Conservation (phyloP, 78 protist species). For the Dictyostelium citrinum region DNA sequence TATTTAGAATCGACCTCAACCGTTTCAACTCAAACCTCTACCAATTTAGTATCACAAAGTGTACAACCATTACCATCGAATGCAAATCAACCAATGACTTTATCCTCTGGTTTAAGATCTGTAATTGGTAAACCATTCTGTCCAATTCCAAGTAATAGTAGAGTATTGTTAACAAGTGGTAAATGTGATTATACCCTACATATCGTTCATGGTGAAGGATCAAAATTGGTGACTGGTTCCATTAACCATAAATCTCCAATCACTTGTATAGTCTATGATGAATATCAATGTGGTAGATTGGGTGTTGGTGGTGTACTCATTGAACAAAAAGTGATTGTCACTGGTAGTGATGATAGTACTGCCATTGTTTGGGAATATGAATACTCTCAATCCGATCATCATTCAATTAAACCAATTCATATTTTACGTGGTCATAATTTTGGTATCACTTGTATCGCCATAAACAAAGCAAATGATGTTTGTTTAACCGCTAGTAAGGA, state of each 20-base stretch:
- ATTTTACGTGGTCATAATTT: constrained; percentile 51
- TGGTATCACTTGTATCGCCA: constrained; percentile 37
- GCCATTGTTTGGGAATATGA: constrained; percentile 52
- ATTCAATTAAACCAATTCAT: constrained; percentile 51
- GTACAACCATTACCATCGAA: background rate
- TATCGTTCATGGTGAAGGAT: background rate
- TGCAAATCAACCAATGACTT: background rate
- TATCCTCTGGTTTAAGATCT: constrained; percentile 2
- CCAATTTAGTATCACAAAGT: background rate
- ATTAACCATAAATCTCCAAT: constrained; percentile 41
- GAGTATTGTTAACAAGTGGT: constrained; percentile 28
- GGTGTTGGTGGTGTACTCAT: constrained; percentile 40
- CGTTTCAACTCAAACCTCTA: background rate
- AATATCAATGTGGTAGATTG: constrained; percentile 26
- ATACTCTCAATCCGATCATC: background rate
- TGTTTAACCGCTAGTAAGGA: constrained; percentile 63
- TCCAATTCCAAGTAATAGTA: constrained; percentile 11
- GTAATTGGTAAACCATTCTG: constrained; percentile 59
- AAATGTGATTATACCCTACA: constrained; percentile 44
- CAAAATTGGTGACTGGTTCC: background rate
- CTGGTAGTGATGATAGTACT: constrained; percentile 63
- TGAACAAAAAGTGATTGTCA: background rate
- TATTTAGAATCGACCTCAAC: background rate
- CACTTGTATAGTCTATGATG: constrained; percentile 46
- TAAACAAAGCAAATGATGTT: constrained; percentile 39